Base-by-base conservation (phyloP, 495 filamentous ascomycete genomes). In the Pyronema domesticum region DNA sequence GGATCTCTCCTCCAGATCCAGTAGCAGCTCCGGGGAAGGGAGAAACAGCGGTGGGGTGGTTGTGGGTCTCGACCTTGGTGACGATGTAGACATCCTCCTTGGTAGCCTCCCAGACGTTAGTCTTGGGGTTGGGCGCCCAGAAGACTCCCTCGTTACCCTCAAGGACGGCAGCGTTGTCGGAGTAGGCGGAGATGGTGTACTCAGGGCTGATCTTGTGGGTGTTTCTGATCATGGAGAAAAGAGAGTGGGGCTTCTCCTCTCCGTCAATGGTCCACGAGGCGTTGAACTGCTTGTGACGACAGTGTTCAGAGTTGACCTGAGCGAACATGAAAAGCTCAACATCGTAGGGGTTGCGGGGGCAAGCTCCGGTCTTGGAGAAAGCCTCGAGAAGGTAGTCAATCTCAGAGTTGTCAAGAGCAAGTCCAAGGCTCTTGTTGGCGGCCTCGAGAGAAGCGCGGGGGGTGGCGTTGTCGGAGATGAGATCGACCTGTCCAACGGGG, bases 311-410 rank as follows among this genome's bases (percentile, higher is more conserved):
- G 67, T 88, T 87, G 58, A 98, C 89, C 68, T 98, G 91, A 30
- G 89, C 89, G 67, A 96, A 98, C 93, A 96, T 96, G 74, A 94
- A 96, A 11, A 96, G 75, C 70, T 98, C 91, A 51, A 95, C 83
- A 69, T 98, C 91, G 44, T 82, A 81, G 0, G 88, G 89, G 47
- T 80, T 77, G 50, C 79, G 77, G 53, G 68, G 81, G 64, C 75
- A 78, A 43, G 71, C 73, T 11, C 82, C 82, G 18, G 86, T 75
- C 43, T 82, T 72, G 30, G 78, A 80, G 68, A 91, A 95, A 34
- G 81, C 83, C 37, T 86, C 77, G 8, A 91, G 82, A 33, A 96
- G 73, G 64, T 96, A 95, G n/a, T 95, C 81, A 60, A 95, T 89
- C 64, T 96, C 89, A 0, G 80, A 81, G 15, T 80, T 72, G 66